Percentiles rank a stretch among this genome's conserved stretches.
phyloP scores from a whole-genome alignment of 805 yeast genomes.

The Saccharomycopsis sp. region DNA sequence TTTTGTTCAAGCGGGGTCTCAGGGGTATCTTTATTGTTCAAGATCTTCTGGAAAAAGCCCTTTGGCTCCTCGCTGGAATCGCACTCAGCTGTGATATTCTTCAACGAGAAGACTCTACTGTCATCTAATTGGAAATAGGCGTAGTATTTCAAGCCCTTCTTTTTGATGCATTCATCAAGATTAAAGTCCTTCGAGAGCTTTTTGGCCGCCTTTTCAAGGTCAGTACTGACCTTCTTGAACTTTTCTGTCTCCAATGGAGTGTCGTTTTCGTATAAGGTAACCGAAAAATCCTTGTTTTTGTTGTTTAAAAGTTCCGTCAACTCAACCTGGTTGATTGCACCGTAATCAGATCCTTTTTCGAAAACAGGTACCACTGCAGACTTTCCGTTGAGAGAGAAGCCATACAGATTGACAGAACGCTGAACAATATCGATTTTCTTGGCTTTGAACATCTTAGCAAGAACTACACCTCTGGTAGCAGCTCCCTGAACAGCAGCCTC shows the following conservation, averaged over 20 bases:
- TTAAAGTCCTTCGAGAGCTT: slow-evolving; percentile 10
- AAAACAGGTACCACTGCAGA: slow-evolving; percentile 31
- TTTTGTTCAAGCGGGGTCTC: neutral
- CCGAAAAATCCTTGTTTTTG: slow-evolving; percentile 9
- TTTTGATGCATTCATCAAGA: slow-evolving; percentile 12
- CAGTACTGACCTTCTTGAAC: slow-evolving; percentile 10
- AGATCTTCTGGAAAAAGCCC: slow-evolving; percentile 19
- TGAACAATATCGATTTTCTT: slow-evolving; percentile 57
- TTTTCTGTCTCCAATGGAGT: slow-evolving; percentile 23
- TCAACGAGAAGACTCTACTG: slow-evolving; percentile 45
- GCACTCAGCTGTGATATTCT: slow-evolving; percentile 41
- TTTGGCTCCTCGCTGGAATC: slow-evolving; percentile 3
- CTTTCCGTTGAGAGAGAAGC: slow-evolving; percentile 16
- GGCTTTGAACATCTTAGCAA: slow-evolving; percentile 62
- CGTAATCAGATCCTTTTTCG: slow-evolving; percentile 39
- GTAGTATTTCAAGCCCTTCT: slow-evolving; percentile 29
- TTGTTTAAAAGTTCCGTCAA: slow-evolving; percentile 30
- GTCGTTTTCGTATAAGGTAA: slow-evolving; percentile 23
- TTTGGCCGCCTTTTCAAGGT: slow-evolving; percentile 9
- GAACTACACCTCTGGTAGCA: slow-evolving; percentile 71
- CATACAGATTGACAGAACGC: slow-evolving; percentile 42
- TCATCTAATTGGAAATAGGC: slow-evolving; percentile 41
- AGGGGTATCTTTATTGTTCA: slow-evolving; percentile 8
- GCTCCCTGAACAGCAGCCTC: slow-evolving; percentile 91
- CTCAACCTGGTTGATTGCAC: slow-evolving; percentile 30